These are phyloP conservation scores for Smallanthus sonchifolius DNA, from an alignment of 129 eudicot species.

Conservation along the genomic window DNA sequence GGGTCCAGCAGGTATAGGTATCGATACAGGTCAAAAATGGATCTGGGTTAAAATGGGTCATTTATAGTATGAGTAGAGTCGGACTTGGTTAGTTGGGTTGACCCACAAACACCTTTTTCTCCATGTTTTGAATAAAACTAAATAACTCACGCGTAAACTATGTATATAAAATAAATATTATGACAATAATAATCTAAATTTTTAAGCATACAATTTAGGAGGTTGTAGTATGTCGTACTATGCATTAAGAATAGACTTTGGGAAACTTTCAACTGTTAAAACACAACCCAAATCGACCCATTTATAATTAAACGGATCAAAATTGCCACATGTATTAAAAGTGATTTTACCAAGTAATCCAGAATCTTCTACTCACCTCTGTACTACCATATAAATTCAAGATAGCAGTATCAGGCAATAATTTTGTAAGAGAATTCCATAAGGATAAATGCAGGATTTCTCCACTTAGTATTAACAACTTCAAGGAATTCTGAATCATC, in stretches of 20 bases:
- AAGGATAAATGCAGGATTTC: slow-evolving; percentile 67
- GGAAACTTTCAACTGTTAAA: background rate
- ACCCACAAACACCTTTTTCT: background rate
- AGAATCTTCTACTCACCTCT: slow-evolving; percentile 56
- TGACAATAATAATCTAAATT: background rate
- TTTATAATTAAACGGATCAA: background rate
- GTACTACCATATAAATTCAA: slow-evolving; percentile 92
- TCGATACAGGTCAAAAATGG: background rate
- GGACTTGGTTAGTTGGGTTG: background rate
- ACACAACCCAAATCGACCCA: background rate
- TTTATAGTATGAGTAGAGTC: background rate
- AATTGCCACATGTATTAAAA: background rate
- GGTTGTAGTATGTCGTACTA: background rate
- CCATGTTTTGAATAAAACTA: background rate
- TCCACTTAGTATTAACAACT: slow-evolving; percentile 77
- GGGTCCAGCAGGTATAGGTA: background rate
- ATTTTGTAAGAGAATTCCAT: slow-evolving; percentile 49
- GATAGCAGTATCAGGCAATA: slow-evolving; percentile 63
- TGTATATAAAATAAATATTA: background rate
- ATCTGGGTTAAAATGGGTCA: background rate
- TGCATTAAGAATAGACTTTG: background rate
- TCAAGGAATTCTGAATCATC: slow-evolving; percentile 41
- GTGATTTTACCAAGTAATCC: slow-evolving; percentile 2
- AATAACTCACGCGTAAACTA: background rate
- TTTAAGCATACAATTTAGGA: background rate